These are phyloP conservation scores for Epichloe brachyelytri DNA, from an alignment of 2,329 filamentous ascomycete genomes.

Conservation along the genomic window DNA sequence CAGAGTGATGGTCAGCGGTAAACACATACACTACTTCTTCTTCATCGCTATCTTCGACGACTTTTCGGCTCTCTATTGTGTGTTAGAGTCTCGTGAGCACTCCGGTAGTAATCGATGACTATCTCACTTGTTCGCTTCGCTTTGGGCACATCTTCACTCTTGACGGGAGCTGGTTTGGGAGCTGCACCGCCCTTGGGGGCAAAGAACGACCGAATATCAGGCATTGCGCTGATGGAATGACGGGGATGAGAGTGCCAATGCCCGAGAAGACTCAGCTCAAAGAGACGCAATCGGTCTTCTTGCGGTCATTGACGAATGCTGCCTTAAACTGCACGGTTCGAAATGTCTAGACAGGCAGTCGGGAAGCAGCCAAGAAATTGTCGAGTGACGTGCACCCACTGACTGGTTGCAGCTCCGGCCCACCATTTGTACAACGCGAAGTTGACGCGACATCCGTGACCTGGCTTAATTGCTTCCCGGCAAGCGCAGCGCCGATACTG, in stretches of 20 bases:
- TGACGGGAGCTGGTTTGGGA: slow-evolving; percentile 33
- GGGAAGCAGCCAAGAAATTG: slow-evolving; percentile 17
- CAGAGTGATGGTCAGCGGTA: neutral
- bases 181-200: slow-evolving; percentile 54
- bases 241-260: slow-evolving; percentile 1
- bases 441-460: slow-evolving; percentile 32
- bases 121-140: slow-evolving; percentile 33
- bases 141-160: slow-evolving; percentile 30
- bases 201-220: slow-evolving; percentile 90
- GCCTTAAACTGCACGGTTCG: slow-evolving; percentile 7
- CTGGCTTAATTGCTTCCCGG: slow-evolving; percentile 17
- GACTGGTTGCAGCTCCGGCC: slow-evolving; percentile 3
- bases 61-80: slow-evolving; percentile 43
- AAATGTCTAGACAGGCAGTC: slow-evolving; percentile 4
- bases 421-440: slow-evolving; percentile 25
- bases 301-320: slow-evolving; percentile 12
- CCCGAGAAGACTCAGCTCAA: neutral
- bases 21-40: slow-evolving; percentile 36
- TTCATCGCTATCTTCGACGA: slow-evolving; percentile 72
- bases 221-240: slow-evolving; percentile 39
- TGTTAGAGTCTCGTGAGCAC: slow-evolving; percentile 9
- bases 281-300: slow-evolving; percentile 9
- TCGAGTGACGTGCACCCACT: slow-evolving; percentile 21
- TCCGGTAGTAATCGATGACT: neutral
- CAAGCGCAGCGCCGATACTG: neutral